A percentile compares a stretch with the other conserved stretches of the same genome.
These are phyloP conservation scores for Chloranthus sessilifolius DNA, from an alignment of 164 flowering plant species.

Conservation along the genomic window DNA sequence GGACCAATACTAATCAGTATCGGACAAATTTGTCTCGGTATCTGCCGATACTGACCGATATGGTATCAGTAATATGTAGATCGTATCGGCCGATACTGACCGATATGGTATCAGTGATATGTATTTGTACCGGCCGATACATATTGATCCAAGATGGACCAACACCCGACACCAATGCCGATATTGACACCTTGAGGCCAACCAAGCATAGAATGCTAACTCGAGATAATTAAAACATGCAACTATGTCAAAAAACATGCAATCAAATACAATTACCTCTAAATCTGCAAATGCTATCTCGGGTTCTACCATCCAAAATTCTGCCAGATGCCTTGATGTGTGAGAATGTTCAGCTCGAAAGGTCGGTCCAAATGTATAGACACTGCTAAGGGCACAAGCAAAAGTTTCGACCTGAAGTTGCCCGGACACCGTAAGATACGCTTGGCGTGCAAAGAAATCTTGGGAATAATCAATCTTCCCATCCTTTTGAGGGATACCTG, in stretches of 20 bases:
- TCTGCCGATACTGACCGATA: too few species aligned
- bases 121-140: too few species aligned
- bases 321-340: slow-evolving; percentile 97
- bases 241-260: too few species aligned
- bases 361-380: slow-evolving; percentile 95
- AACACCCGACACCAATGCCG: too few species aligned
- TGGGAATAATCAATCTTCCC: slow-evolving; percentile 78
- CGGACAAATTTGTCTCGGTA: too few species aligned
- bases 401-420: slow-evolving; percentile 88
- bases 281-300: slow-evolving; percentile 95
- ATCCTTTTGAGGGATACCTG: slow-evolving; percentile 79
- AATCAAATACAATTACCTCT: too few species aligned
- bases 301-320: slow-evolving; percentile 98
- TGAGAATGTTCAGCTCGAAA: slow-evolving; percentile 94
- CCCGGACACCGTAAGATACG: slow-evolving; percentile 91
- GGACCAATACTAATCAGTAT: too few species aligned
- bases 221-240: background rate
- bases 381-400: slow-evolving; percentile 84
- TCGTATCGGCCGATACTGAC: too few species aligned
- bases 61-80: too few species aligned
- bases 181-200: too few species aligned
- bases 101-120: too few species aligned
- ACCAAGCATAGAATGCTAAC: background rate
- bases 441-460: slow-evolving; percentile 91
- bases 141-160: too few species aligned